Evolutionary conservation across 805 yeast genomes (phyloP).

Genomic region (Lipomyces yamadae): DNA sequence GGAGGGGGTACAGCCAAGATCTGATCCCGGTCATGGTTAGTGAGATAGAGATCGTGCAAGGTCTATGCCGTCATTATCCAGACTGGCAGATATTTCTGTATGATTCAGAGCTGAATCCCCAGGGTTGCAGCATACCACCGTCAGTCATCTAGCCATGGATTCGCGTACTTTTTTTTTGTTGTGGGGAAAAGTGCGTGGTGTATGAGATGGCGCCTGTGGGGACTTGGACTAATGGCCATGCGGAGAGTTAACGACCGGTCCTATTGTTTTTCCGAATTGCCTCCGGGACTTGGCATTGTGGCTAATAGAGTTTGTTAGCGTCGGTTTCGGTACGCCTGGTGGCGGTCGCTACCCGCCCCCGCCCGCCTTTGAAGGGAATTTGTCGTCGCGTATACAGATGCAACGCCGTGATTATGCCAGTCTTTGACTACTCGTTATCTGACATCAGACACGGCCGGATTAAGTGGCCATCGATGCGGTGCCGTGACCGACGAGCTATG

Average conservation of each 20-base stretch:
- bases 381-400: too few species aligned
- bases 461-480: too few species aligned
- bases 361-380: too few species aligned
- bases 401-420: not conserved
- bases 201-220: too few species aligned
- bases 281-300: too few species aligned
- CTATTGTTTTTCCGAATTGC: too few species aligned
- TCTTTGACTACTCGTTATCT: too few species aligned
- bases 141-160: too few species aligned
- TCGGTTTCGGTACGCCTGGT: not conserved
- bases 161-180: not conserved
- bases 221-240: too few species aligned
- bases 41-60: not conserved
- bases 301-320: not conserved
- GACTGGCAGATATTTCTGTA: not conserved
- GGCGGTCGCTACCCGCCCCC: not conserved
- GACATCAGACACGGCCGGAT: too few species aligned
- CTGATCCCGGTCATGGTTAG: not conserved
- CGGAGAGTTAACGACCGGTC: too few species aligned
- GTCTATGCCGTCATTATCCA: not conserved
- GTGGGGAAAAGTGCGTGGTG: not conserved
- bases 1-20: not conserved
- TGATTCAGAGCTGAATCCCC: not conserved
- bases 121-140: not conserved
- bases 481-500: too few species aligned